Conservation (phyloP, 495 filamentous ascomycete species). For the Penicillium steckii region DNA sequence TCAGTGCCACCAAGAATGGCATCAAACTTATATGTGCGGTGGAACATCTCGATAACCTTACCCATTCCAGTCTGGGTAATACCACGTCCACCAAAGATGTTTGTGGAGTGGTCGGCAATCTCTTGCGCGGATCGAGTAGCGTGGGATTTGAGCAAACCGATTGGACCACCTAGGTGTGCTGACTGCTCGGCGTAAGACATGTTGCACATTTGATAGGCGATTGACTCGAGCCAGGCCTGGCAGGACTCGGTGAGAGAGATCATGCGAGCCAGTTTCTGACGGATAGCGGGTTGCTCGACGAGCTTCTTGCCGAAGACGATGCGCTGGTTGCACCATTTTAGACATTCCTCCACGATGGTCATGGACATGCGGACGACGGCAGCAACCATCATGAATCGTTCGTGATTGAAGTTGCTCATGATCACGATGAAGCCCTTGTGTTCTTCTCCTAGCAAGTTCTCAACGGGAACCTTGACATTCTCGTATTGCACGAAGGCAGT, state of each 20-base stretch:
- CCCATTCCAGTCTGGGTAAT: constrained; percentile 85
- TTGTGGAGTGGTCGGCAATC: constrained; percentile 77
- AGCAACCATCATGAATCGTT: constrained; percentile 69
- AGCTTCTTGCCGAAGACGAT: constrained; percentile 82
- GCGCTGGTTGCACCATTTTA: constrained; percentile 89
- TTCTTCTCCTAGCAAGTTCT: constrained; percentile 78
- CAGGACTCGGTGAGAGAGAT: constrained; percentile 77
- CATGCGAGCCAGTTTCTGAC: constrained; percentile 87
- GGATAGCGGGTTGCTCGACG: constrained; percentile 81
- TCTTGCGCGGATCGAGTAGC: constrained; percentile 75
- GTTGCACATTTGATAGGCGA: constrained; percentile 85
- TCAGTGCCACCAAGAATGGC: constrained; percentile 83
- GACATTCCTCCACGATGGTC: constrained; percentile 75
- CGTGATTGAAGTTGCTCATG: constrained; percentile 84
- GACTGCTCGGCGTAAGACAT: constrained; percentile 79
- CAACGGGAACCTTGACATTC: constrained; percentile 80
- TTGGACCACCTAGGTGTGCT: constrained; percentile 74
- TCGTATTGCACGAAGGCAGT: constrained; percentile 83
- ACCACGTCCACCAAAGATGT: constrained; percentile 83
- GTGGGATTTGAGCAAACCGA: constrained; percentile 80
- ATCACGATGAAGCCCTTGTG: constrained; percentile 89
- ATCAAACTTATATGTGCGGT: constrained; percentile 86
- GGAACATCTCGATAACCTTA: constrained; percentile 74
- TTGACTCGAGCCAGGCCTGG: constrained; percentile 82
- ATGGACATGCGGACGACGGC: constrained; percentile 64